Evolutionary conservation across 1,284 basidiomycete genomes (phyloP), one percentile per base, ranked within the genome.

Genomic region (Rhodotorula sp.): DNA sequence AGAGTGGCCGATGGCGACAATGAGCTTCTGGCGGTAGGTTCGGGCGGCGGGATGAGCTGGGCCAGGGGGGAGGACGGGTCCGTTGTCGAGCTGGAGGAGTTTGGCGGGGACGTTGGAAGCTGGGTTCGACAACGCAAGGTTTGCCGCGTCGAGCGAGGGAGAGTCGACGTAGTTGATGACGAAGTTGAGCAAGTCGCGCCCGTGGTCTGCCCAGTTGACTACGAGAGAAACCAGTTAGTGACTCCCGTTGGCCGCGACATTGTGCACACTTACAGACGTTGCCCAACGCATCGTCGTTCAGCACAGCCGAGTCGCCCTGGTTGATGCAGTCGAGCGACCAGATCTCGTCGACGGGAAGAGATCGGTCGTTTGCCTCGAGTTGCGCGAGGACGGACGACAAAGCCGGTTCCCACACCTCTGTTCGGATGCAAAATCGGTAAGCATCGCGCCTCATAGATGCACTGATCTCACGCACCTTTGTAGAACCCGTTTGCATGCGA

Each of bases 401-500:
- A 6, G 84, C 84, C 0, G 88, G 85, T 76, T 90, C 88, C 86
- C 88, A 91, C 44, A 84, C 86, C 86, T 89, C 74, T 64, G 44
- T 13, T 24, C n/a, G 32, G 44, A 52, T 19, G 9, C 8, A 17
- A 15, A 15, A 32, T 59, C 49, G 49, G 30, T 44, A 52, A 54
- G 39, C n/a, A 19, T 19, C 10, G 2, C 24, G 0, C 17, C 10
- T 20, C 5, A 5, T 5, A 9, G 20, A 47, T 17, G 29, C 20
- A 30, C 10, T 22, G 19, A 15, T 34, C n/a, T 29, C 17, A 76
- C 85, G 70, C 66, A 87, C 90, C 85, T 80, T 92, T 92, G 71
- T 87, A 86, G 75, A 93, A 87, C 13, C 91, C 91, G 79, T 89
- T 92, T 2, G 89, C 90, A 77, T 92, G 91, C 13, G 85, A 85